Base-by-base conservation (phyloP, 1,139 yeast species). In the Scheffersomyces stambukii region DNA sequence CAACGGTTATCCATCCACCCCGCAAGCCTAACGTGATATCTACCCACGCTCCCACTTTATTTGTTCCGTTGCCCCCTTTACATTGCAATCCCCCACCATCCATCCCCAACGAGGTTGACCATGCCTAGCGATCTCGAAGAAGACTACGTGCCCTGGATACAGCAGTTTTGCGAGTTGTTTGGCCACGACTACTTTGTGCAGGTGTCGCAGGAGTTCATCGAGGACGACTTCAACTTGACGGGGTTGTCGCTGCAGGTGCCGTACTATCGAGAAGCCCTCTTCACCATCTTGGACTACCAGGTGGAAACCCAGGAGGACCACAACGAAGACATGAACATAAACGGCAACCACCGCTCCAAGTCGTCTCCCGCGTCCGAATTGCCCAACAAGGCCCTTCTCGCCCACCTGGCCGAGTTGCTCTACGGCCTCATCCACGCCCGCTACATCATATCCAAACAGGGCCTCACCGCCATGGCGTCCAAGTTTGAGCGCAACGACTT, bases 391-490 rank as follows among this genome's bases (percentile, higher is more conserved):
- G 83, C 91, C 6, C 54, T 86, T 32, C 72, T 91, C 26, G 91
- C 89, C 33, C 94, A 84, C 52, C 77, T 91, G 8, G 97, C 98
- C 2, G 96, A 88, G 56, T 70, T 86, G 36, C 65, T 93, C 29
- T 91, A 89, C 52, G 98, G 98, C 1, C 66, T 91, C 38, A 89
- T 93, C 31, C 99, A 91, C 55, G 96, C 96, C 6, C 66, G 99
- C 35, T 91, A 74, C 56, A 85, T 93, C 37, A 68, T 88, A 24
- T 81, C 96, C 6, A 84, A 91, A 45, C 91, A 81, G 24, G 99
- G 99, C 1, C 66, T 91, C 36, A 84, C 89, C 36, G 77, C 84
- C 21, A 89, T 91, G 97, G 96, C 95, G n/a, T 85, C 85, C 40
- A 91, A 91, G 52, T 91, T 83, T 55, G 96, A 88, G 46, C 72